These are phyloP conservation scores for Jaapia argillacea DNA, from an alignment of 768 basidiomycete genomes.

Conservation along the genomic window DNA sequence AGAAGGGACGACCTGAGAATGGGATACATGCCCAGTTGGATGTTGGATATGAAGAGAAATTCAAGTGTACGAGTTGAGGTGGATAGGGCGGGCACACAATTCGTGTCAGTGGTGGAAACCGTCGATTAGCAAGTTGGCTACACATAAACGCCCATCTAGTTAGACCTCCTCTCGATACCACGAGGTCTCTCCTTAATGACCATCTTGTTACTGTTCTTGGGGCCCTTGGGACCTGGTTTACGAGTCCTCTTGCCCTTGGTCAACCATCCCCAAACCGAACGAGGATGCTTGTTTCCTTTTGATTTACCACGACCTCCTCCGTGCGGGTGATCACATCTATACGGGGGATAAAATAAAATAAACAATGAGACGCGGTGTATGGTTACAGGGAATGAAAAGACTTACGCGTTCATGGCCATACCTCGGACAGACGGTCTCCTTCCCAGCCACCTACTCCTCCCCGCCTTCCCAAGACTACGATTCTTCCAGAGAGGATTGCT, in stretches of 20 bases:
- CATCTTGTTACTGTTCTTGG: slow-evolving; percentile 85
- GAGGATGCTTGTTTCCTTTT: slow-evolving; percentile 92
- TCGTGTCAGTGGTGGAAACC: no score
- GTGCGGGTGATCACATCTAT: slow-evolving; percentile 83
- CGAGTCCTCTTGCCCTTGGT: slow-evolving; percentile 91
- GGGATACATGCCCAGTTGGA: no score
- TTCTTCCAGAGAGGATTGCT: slow-evolving; percentile 89
- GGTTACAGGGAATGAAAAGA: slow-evolving; percentile 3
- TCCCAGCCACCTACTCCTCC: slow-evolving; percentile 81
- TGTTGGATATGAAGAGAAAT: no score
- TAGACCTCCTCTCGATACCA: slow-evolving; percentile 40
- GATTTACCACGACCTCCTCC: slow-evolving; percentile 98
- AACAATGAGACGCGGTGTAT: slow-evolving; percentile 1
- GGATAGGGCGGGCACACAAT: no score
- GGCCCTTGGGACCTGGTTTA: slow-evolving; percentile 84
- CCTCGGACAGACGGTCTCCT: slow-evolving; percentile 79
- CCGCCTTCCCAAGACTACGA: slow-evolving; percentile 83
- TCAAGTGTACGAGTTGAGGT: no score
- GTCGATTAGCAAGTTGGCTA: no score
- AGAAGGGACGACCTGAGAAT: no score
- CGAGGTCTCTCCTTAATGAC: slow-evolving; percentile 80
- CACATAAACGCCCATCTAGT: no score
- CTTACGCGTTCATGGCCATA: slow-evolving; percentile 95
- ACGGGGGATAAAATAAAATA: background rate
- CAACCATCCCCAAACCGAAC: slow-evolving; percentile 87